Evolutionary conservation across 345 rosid species (phyloP).

Genomic region (Raphanus sativus): DNA sequence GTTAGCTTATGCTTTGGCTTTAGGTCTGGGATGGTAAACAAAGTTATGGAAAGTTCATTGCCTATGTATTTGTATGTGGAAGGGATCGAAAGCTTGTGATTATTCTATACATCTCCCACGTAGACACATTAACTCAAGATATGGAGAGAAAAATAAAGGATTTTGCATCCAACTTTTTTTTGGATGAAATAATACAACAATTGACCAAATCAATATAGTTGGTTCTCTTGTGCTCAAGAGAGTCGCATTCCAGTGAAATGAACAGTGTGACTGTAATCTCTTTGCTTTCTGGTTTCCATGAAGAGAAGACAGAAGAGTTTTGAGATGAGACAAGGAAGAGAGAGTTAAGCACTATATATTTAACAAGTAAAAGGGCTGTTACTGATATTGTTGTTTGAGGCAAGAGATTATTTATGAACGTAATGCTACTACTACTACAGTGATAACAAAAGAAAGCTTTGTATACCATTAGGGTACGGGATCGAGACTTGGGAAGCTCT

Average conservation of each 20-base stretch:
- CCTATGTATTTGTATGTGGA: neutral
- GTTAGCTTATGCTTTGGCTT: neutral
- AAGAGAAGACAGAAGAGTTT: constrained; percentile 37
- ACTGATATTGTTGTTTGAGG: constrained; percentile 13
- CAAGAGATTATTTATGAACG: neutral
- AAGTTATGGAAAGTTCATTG: neutral
- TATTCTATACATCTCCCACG: constrained; percentile 2
- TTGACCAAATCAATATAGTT: constrained; percentile 14
- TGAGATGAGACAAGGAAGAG: constrained; percentile 28
- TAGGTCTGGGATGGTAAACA: neutral
- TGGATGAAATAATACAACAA: constrained; percentile 15
- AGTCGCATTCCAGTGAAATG: constrained; percentile 21
- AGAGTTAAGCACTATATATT: neutral
- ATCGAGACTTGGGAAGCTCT: constrained; percentile 88
- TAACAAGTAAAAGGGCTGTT: neutral
- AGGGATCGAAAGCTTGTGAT: neutral
- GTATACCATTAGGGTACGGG: constrained; percentile 92
- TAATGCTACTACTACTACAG: constrained; percentile 36
- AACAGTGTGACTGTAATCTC: constrained; percentile 29
- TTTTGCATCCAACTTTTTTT: neutral
- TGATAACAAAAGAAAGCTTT: constrained; percentile 48
- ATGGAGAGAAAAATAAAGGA: neutral
- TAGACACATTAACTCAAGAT: constrained; percentile 4
- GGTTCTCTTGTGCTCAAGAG: constrained; percentile 19
- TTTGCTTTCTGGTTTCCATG: constrained; percentile 35